phyloP scores from a whole-genome alignment of 1,284 basidiomycete genomes.

The Meira nashicola region DNA sequence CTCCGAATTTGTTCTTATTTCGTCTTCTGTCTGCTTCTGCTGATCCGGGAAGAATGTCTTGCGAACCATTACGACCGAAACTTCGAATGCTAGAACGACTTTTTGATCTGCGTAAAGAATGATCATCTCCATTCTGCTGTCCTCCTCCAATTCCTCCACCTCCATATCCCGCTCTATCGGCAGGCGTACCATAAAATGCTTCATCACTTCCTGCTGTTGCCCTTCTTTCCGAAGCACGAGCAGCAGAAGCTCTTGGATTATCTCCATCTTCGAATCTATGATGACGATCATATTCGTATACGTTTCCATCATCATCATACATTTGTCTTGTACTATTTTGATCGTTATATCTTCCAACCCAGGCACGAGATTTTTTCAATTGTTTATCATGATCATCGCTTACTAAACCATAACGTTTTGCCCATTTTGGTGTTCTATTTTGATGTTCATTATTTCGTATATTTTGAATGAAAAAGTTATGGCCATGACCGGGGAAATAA shows the following conservation, averaged over 20 bases:
- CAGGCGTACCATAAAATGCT: slow-evolving; percentile 9
- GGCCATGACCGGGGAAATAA: slow-evolving; percentile 58
- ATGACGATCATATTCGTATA: slow-evolving; percentile 12
- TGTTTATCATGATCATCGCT: slow-evolving; percentile 25
- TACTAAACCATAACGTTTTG: slow-evolving; percentile 34
- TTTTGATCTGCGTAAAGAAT: neutral
- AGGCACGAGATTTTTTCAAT: slow-evolving; percentile 24
- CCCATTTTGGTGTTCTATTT: slow-evolving; percentile 39
- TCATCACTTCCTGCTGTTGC: slow-evolving; percentile 1
- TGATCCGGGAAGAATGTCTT: slow-evolving; percentile 8
- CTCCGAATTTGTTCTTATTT: slow-evolving; percentile 7
- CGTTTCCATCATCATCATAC: slow-evolving; percentile 36
- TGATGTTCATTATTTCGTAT: slow-evolving; percentile 39
- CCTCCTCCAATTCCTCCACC: no score
- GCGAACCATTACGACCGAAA: neutral
- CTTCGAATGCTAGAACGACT: neutral
- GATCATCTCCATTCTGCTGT: neutral
- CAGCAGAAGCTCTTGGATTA: neutral
- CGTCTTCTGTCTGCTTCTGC: slow-evolving; percentile 7
- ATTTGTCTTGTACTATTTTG: slow-evolving; percentile 20
- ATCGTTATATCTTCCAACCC: slow-evolving; percentile 33
- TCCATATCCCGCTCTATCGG: neutral
- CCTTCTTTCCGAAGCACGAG: neutral
- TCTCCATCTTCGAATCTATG: slow-evolving; percentile 19
- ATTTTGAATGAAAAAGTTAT: slow-evolving; percentile 36